These are phyloP conservation scores for Pythium pectinolyticum DNA, from an alignment of 352 stramenopile genomes.

Conservation along the genomic window DNA sequence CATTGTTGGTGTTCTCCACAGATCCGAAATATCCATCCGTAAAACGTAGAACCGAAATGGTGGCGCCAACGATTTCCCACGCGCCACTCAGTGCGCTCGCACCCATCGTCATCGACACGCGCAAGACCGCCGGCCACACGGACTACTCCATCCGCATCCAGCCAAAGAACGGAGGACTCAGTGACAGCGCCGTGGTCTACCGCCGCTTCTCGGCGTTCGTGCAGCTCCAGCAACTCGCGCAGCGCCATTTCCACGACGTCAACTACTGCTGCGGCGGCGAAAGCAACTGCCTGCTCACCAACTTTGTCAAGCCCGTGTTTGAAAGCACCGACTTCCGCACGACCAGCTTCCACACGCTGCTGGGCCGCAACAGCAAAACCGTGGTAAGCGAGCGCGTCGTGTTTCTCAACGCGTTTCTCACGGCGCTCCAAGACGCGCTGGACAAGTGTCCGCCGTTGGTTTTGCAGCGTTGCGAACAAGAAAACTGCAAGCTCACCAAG, in stretches of 20 bases:
- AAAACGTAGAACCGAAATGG: background rate
- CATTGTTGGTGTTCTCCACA: background rate
- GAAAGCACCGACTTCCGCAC: constrained; percentile 72
- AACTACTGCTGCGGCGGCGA: constrained; percentile 66
- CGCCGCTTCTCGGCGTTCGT: constrained; percentile 85
- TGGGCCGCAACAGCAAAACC: constrained; percentile 26
- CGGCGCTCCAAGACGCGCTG: constrained; percentile 72
- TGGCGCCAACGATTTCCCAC: background rate
- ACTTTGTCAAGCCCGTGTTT: constrained; percentile 72
- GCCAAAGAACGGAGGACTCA: constrained; percentile 41
- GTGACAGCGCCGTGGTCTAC: constrained; percentile 70
- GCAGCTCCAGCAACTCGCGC: constrained; percentile 74
- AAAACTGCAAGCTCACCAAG: constrained; percentile 83
- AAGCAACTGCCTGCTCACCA: constrained; percentile 64
- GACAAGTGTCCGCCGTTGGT: constrained; percentile 76
- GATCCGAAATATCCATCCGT: background rate
- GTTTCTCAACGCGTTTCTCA: constrained; percentile 82
- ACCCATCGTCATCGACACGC: constrained; percentile 66
- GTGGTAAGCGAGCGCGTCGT: constrained; percentile 77
- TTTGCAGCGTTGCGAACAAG: constrained; percentile 70
- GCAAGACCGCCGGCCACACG: constrained; percentile 76
- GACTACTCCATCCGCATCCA: constrained; percentile 84
- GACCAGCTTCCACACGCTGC: constrained; percentile 32
- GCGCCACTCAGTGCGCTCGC: constrained; percentile 46
- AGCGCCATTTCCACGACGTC: constrained; percentile 67